Conservation (phyloP, 2,329 filamentous ascomycete species). For the Hirsutella minnesotensis region DNA sequence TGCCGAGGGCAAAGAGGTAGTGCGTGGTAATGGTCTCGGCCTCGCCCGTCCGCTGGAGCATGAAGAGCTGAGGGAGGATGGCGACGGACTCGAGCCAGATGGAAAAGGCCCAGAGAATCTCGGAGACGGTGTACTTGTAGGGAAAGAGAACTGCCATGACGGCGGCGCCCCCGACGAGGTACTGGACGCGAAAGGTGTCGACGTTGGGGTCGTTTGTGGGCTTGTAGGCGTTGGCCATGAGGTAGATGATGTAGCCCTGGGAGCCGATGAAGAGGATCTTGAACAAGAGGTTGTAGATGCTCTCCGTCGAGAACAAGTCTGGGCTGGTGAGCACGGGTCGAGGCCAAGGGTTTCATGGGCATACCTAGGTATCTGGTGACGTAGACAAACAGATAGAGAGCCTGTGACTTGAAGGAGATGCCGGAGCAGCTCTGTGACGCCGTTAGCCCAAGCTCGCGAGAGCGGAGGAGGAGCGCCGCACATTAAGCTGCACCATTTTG, state of each 20-base stretch:
- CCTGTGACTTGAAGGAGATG: conserved; percentile 98
- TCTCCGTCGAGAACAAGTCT: conserved; percentile 80
- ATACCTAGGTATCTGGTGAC: conserved; percentile 80
- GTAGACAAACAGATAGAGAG: conserved; percentile 88
- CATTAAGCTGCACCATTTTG: conserved; percentile 90
- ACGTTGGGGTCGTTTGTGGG: conserved; percentile 94
- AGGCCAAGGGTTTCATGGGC: background rate
- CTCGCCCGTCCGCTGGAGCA: conserved; percentile 94
- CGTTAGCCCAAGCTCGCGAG: background rate
- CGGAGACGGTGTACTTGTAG: conserved; percentile 67
- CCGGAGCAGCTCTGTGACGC: conserved; percentile 74
- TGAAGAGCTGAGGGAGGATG: conserved; percentile 93
- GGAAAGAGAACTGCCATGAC: conserved; percentile 74
- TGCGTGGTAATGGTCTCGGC: conserved; percentile 99
- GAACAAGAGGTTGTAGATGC: conserved; percentile 86
- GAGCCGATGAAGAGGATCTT: conserved; percentile 90
- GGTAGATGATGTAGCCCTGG: conserved; percentile 89
- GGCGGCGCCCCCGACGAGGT: conserved; percentile 72
- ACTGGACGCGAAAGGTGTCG: conserved; percentile 95
- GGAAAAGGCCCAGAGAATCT: conserved; percentile 94
- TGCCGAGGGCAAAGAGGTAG: conserved; percentile 86
- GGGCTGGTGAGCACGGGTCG: background rate
- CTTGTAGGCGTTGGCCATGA: conserved; percentile 97
- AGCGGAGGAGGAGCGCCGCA: conserved; percentile 30
- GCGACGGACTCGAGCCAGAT: conserved; percentile 98